These are phyloP conservation scores for Pseudohyphozyma bogoriensis DNA, from an alignment of 768 basidiomycete genomes.

Conservation along the genomic window DNA sequence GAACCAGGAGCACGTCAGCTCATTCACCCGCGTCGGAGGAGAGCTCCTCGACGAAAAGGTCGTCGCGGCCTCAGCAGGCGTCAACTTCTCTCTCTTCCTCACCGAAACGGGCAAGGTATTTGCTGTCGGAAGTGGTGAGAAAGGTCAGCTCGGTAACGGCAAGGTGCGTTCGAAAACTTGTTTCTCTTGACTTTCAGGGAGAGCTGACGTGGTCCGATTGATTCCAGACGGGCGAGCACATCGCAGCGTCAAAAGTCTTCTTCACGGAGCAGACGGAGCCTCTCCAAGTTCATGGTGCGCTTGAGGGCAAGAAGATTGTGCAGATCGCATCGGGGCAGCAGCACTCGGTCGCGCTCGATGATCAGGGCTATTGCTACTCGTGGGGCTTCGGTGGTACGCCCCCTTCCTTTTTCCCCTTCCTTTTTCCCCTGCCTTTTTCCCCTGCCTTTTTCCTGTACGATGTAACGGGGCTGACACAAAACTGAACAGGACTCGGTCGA, in stretches of 20 bases:
- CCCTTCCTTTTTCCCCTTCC: too few relatives aligned
- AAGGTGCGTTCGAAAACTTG: constrained; percentile 52
- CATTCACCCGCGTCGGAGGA: constrained; percentile 56
- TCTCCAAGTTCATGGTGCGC: constrained; percentile 61
- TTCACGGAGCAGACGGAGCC: constrained; percentile 17
- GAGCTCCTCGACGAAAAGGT: constrained; percentile 52
- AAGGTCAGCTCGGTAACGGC: constrained; percentile 87
- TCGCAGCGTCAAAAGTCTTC: constrained; percentile 13
- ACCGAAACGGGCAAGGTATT: constrained; percentile 71
- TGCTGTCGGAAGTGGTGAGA: constrained; percentile 80
- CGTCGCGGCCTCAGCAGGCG: constrained; percentile 65
- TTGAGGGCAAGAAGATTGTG: constrained; percentile 66
- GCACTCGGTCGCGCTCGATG: constrained; percentile 73
- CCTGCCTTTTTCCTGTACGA: background rate
- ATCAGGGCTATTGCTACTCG: constrained; percentile 57
- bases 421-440: background rate
- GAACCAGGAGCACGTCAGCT: constrained; percentile 52
- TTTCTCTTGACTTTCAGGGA: background rate
- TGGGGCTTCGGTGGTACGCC: constrained; percentile 78
- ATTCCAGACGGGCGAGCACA: constrained; percentile 24
- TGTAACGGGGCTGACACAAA: background rate
- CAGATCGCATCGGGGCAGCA: constrained; percentile 79
- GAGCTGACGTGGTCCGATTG: background rate
- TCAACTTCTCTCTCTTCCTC: constrained; percentile 72
- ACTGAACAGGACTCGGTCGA: constrained; percentile 55